phyloP scores from a whole-genome alignment of 805 yeast species.

The Schizosaccharomyces pombe region DNA sequence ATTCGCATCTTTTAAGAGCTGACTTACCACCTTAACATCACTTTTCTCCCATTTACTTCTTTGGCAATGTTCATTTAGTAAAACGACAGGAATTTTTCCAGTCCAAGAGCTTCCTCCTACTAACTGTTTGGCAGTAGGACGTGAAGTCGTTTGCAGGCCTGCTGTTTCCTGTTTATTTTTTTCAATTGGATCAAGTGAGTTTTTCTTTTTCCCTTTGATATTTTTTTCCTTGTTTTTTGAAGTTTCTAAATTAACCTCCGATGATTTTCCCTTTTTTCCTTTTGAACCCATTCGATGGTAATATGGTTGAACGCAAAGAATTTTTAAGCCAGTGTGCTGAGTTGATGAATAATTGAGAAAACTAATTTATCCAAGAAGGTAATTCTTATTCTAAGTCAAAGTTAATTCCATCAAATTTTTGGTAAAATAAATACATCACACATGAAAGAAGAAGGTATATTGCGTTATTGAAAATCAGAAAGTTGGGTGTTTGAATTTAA shows the following conservation, averaged over 20 bases:
- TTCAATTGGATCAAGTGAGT: background rate
- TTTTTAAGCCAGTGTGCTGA: no score
- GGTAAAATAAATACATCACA: no score
- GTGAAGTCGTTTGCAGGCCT: background rate
- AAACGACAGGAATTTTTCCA: constrained; percentile 73
- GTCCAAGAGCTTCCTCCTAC: constrained; percentile 44
- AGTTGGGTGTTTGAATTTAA: no score
- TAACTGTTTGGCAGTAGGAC: constrained; percentile 2
- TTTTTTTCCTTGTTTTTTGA: background rate
- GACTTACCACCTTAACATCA: constrained; percentile 40
- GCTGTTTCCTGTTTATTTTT: background rate
- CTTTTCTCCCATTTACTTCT: constrained; percentile 77
- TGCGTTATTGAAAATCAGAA: no score
- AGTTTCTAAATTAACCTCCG: constrained; percentile 3
- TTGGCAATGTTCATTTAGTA: constrained; percentile 70
- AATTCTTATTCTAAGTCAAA: no score
- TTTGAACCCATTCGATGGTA: constrained; percentile 3
- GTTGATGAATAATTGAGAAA: no score
- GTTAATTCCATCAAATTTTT: no score
- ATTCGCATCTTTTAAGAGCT: constrained; percentile 8
- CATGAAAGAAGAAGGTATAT: no score
- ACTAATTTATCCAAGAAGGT: no score
- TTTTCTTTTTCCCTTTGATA: background rate
- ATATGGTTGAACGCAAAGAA: no score
- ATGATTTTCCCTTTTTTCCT: constrained; percentile 8